Evolutionary conservation across 2,329 filamentous ascomycete genomes (phyloP).

Genomic region (Neurospora crassa): DNA sequence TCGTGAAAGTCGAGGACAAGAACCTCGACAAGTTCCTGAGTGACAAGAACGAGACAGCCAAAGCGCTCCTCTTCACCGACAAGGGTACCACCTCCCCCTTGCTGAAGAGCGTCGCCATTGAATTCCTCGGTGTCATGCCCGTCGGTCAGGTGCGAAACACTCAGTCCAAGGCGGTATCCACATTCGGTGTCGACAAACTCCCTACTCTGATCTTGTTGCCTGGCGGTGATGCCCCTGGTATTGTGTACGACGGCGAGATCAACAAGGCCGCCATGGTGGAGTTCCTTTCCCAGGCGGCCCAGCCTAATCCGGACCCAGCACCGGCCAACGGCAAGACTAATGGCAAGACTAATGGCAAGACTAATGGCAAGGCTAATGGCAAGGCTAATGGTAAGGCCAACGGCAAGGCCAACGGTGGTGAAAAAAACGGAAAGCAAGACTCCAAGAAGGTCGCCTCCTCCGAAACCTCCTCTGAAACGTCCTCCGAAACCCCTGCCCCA

Average conservation of each 20-base stretch:
- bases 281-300: conserved; percentile 71
- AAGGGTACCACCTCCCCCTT: conserved; percentile 83
- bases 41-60: conserved; percentile 58
- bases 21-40: conserved; percentile 66
- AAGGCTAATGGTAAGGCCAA: conserved; percentile 25
- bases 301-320: conserved; percentile 70
- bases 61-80: conserved; percentile 86
- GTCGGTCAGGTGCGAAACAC: conserved; percentile 80
- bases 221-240: conserved; percentile 54
- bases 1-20: conserved; percentile 71
- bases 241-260: conserved; percentile 72
- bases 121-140: conserved; percentile 71
- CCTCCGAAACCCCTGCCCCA: conserved; percentile 28
- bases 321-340: conserved; percentile 28
- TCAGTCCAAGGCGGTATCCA: conserved; percentile 59
- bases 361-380: conserved; percentile 8
- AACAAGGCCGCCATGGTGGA: conserved; percentile 74
- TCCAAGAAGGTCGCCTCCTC: conserved; percentile 26
- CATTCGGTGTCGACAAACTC: conserved; percentile 68
- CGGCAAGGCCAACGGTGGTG: conserved; percentile 9
- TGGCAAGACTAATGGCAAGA: too few relatives aligned
- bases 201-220: conserved; percentile 76
- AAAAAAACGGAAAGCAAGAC: conserved; percentile 31
- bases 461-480: conserved; percentile 25
- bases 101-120: conserved; percentile 76